These are phyloP conservation scores for Paraurostyla sp. DNA, from an alignment of 73 alveolate species.

Conservation along the genomic window DNA sequence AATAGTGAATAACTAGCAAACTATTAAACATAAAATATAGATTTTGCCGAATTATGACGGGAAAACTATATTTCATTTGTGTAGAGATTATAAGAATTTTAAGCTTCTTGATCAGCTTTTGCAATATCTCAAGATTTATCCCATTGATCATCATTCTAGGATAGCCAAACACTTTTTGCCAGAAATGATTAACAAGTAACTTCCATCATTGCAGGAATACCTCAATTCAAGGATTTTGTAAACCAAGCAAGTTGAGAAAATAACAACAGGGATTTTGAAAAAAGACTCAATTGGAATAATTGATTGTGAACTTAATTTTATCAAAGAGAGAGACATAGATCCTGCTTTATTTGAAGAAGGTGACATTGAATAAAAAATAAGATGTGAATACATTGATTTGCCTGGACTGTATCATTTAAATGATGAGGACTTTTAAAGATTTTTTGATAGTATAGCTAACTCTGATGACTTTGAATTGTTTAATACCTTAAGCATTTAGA, in stretches of 20 bases:
- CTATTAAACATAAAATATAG: background rate
- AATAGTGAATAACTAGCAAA: background rate
- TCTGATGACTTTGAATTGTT: conserved; percentile 3
- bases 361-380: background rate
- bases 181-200: background rate
- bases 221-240: background rate
- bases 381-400: background rate
- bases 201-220: background rate
- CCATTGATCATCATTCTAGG: conserved; percentile 51
- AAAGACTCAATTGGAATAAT: background rate
- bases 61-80: conserved; percentile 1
- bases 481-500: background rate
- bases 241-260: background rate
- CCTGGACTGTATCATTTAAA: conserved; percentile 4
- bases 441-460: background rate
- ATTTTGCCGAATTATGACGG: conserved; percentile 6
- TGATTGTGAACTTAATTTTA: background rate
- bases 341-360: background rate
- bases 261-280: conserved; percentile 1
- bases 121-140: background rate
- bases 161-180: conserved; percentile 3
- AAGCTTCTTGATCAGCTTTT: background rate
- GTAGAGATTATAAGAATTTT: background rate
- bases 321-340: background rate
- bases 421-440: background rate